Conservation (phyloP, 768 basidiomycete genomes). For the Serendipita sp. region DNA sequence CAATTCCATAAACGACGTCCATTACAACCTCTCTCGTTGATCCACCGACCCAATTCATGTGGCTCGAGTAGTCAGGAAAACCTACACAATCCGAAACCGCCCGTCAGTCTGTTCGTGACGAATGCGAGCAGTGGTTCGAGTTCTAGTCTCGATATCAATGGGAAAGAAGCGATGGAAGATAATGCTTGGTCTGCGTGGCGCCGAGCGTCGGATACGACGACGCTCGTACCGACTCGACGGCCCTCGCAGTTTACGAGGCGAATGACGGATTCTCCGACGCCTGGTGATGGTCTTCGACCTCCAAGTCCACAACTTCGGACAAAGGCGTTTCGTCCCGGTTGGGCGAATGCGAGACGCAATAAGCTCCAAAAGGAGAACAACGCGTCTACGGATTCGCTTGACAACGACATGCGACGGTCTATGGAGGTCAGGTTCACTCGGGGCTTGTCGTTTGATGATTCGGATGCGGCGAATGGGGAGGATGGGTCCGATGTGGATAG, state of each 20-base stretch:
- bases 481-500: not conserved
- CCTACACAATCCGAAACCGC: not conserved
- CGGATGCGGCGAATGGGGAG: not conserved
- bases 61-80: not conserved
- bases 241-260: not conserved
- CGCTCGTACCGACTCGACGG: not conserved
- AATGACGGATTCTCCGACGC: not conserved
- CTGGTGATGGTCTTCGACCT: not conserved
- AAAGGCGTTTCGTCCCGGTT: not conserved
- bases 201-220: not conserved
- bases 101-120: not conserved
- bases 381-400: not conserved
- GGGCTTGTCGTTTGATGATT: not conserved
- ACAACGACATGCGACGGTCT: not conserved
- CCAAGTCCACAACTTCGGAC: not conserved
- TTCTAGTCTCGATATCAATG: not conserved
- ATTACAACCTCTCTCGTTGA: not conserved
- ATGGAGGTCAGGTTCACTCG: slow-evolving; percentile 2
- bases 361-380: not conserved
- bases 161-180: not conserved
- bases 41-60: not conserved
- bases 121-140: not conserved
- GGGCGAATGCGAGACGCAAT: not conserved
- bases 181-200: not conserved
- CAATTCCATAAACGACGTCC: not conserved